Conservation (phyloP, 805 yeast species). For the Candida berthetii region DNA sequence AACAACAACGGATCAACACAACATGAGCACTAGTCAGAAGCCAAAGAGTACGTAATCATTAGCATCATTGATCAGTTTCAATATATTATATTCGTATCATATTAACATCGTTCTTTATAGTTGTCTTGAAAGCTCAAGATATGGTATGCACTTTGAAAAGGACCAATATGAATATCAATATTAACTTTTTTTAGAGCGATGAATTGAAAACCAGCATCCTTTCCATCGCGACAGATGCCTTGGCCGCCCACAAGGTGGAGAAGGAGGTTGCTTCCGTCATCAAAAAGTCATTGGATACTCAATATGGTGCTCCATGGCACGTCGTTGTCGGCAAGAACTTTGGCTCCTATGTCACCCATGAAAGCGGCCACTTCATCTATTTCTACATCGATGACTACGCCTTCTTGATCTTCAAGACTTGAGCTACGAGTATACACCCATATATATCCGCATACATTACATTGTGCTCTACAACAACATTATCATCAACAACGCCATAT, state of each 20-base stretch:
- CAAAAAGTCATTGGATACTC: slow-evolving; percentile 58
- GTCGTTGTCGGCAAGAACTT: slow-evolving; percentile 75
- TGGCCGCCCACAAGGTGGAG: slow-evolving; percentile 36
- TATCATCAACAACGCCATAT: background rate
- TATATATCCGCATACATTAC: background rate
- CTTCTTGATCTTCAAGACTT: slow-evolving; percentile 62
- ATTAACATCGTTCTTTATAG: too few relatives aligned
- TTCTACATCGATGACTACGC: slow-evolving; percentile 68
- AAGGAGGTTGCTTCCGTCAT: slow-evolving; percentile 61
- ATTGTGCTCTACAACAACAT: background rate
- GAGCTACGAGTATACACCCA: slow-evolving; percentile 22
- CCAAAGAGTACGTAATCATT: too few relatives aligned
- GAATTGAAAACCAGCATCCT: slow-evolving; percentile 47
- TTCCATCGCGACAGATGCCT: slow-evolving; percentile 38
- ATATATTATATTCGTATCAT: too few relatives aligned
- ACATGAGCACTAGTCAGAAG: too few relatives aligned
- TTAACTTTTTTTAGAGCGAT: too few relatives aligned
- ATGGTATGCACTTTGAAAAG: too few relatives aligned
- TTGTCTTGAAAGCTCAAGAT: too few relatives aligned
- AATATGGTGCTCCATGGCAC: slow-evolving; percentile 73
- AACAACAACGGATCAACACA: too few relatives aligned
- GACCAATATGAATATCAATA: too few relatives aligned
- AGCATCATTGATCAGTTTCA: too few relatives aligned
- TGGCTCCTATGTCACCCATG: slow-evolving; percentile 77
- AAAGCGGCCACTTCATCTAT: slow-evolving; percentile 65